phyloP scores from a whole-genome alignment of 352 stramenopile genomes.

The Phytophthora tubulina region DNA sequence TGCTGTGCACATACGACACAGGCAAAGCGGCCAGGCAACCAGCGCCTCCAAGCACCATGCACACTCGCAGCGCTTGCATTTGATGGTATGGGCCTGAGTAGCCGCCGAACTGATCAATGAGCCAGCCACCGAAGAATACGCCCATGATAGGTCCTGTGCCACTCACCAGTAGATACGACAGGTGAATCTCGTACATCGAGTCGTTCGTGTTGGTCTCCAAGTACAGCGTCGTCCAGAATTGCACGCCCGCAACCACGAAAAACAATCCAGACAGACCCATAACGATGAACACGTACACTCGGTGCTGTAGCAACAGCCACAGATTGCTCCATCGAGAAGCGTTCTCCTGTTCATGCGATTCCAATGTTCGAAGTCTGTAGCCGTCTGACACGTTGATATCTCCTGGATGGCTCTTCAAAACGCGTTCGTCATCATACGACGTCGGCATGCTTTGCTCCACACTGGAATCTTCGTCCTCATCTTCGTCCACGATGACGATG shows the following conservation, averaged over 20 bases:
- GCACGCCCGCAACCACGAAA: conserved; percentile 83
- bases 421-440: conserved; percentile 41
- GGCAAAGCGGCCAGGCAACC: conserved; percentile 62
- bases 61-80: conserved; percentile 73
- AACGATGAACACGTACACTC: conserved; percentile 83
- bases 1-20: conserved; percentile 76
- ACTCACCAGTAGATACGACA: conserved; percentile 77
- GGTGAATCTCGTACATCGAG: conserved; percentile 82
- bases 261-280: conserved; percentile 84
- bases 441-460: conserved; percentile 39
- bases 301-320: conserved; percentile 59
- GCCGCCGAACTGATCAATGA: conserved; percentile 82
- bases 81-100: conserved; percentile 78
- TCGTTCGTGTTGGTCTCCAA: conserved; percentile 83
- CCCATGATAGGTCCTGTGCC: conserved; percentile 83
- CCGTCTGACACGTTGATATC: conserved; percentile 15
- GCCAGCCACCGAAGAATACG: conserved; percentile 88
- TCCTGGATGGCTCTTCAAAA: conserved; percentile 33
- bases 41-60: conserved; percentile 70
- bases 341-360: conserved; percentile 24
- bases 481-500: conserved; percentile 71
- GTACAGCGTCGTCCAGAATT: conserved; percentile 90
- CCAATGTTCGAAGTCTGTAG: conserved; percentile 31
- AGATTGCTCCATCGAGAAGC: conserved; percentile 61
- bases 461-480: conserved; percentile 51